Conservation (phyloP, 2,329 filamentous ascomycete species). For the Phaeosphaeriaceae sp. region DNA sequence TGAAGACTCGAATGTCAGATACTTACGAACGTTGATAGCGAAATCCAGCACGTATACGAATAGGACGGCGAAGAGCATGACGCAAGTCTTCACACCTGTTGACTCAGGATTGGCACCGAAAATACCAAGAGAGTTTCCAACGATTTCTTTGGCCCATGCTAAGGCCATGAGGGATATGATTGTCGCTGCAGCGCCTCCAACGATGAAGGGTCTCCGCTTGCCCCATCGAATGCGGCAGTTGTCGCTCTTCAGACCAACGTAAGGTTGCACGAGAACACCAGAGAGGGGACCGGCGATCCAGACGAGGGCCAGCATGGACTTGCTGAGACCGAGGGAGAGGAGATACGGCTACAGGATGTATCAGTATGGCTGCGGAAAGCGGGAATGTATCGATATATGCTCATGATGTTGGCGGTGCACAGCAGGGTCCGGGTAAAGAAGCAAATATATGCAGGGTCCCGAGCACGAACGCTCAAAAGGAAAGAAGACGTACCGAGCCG, state of each 20-base stretch:
- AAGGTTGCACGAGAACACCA: slow-evolving; percentile 61
- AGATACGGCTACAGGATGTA: slow-evolving; percentile 54
- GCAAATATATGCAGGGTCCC: slow-evolving; percentile 12
- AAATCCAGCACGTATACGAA: slow-evolving; percentile 93
- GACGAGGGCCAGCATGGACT: slow-evolving; percentile 59
- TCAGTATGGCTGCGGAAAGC: not conserved
- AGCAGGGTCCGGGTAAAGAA: not conserved
- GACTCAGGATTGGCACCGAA: slow-evolving; percentile 76
- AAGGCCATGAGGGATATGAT: slow-evolving; percentile 58
- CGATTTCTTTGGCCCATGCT: slow-evolving; percentile 60
- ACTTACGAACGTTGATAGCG: slow-evolving; percentile 85
- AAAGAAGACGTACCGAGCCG: slow-evolving; percentile 68
- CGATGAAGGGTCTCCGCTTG: slow-evolving; percentile 60
- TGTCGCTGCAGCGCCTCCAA: slow-evolving; percentile 57
- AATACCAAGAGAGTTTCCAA: slow-evolving; percentile 70
- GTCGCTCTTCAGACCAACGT: slow-evolving; percentile 62
- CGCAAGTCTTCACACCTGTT: slow-evolving; percentile 66
- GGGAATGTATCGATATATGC: not conserved
- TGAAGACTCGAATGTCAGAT: not conserved
- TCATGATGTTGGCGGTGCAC: not conserved
- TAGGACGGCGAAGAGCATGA: slow-evolving; percentile 81
- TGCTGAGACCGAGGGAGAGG: slow-evolving; percentile 60
- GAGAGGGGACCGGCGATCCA: slow-evolving; percentile 65
- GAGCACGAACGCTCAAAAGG: not conserved
- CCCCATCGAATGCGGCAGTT: slow-evolving; percentile 57